phyloP scores from a whole-genome alignment of 2,329 filamentous ascomycete genomes.

The Davidsoniella neocaledoniae region DNA sequence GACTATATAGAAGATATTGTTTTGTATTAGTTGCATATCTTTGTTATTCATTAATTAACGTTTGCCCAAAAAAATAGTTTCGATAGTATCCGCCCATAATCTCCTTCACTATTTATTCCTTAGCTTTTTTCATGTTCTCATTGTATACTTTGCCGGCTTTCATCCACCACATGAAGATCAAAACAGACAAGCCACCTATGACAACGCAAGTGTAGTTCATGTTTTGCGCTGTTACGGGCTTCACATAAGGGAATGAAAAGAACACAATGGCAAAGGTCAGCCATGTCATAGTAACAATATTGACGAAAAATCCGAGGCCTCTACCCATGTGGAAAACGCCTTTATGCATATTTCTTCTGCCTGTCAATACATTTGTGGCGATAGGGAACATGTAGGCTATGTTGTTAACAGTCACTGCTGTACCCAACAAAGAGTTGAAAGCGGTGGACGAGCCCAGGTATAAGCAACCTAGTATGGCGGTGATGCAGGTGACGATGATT shows the following conservation, averaged over 20 bases:
- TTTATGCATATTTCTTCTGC: conserved; percentile 23
- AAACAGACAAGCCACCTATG: conserved; percentile 22
- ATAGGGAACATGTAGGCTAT: conserved; percentile 30
- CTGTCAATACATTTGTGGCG: conserved; percentile 25
- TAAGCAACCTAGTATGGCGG: conserved; percentile 24
- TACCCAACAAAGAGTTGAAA: conserved; percentile 26
- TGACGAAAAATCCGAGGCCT: conserved; percentile 20
- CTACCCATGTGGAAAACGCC: conserved; percentile 24
- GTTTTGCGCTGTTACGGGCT: conserved; percentile 22
- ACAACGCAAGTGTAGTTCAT: conserved; percentile 30
- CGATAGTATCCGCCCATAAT: too few species aligned
- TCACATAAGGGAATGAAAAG: conserved; percentile 27
- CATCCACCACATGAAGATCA: conserved; percentile 27
- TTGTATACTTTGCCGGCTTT: conserved; percentile 24
- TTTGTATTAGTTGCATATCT: too few species aligned
- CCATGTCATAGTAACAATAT: conserved; percentile 22
- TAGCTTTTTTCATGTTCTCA: conserved; percentile 22
- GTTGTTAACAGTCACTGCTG: conserved; percentile 27
- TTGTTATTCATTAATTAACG: too few species aligned
- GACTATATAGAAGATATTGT: too few species aligned
- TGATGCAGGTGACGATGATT: conserved; percentile 19
- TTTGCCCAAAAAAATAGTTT: too few species aligned
- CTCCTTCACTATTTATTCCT: conserved; percentile 15
- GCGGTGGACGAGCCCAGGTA: conserved; percentile 27
- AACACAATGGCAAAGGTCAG: conserved; percentile 26